Percentiles rank a stretch among this genome's conserved stretches.
These are phyloP conservation scores for Anthoceros angustus DNA, from an alignment of 225 moss, liverwort and hornwort genomes.

Conservation along the genomic window DNA sequence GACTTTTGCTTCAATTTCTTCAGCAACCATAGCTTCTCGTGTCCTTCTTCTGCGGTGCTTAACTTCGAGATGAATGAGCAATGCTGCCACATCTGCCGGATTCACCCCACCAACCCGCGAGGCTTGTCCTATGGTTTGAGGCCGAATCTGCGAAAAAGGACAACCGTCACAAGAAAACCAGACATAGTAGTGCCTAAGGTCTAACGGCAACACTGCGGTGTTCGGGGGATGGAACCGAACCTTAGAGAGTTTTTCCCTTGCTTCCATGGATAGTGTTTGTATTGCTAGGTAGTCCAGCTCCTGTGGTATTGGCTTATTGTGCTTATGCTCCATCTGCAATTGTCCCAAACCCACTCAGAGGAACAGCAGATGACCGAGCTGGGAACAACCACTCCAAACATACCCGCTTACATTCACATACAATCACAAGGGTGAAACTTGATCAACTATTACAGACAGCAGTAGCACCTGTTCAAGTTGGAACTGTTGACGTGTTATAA, in stretches of 20 bases:
- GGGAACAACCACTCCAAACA: no score
- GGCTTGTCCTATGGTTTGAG: slow-evolving; percentile 81
- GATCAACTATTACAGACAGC: no score
- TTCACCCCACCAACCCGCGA: slow-evolving; percentile 83
- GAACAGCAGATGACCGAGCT: background rate
- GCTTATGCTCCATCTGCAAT: slow-evolving; percentile 66
- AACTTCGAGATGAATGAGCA: slow-evolving; percentile 59
- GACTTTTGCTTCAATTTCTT: no score
- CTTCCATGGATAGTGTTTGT: slow-evolving; percentile 61
- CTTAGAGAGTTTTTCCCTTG: slow-evolving; percentile 79
- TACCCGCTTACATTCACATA: background rate
- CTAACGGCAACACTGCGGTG: background rate
- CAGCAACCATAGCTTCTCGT: background rate
- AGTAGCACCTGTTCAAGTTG: slow-evolving; percentile 63
- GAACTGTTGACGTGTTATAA: slow-evolving; percentile 64
- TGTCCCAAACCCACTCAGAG: background rate
- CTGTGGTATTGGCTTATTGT: slow-evolving; percentile 49
- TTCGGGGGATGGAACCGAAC: slow-evolving; percentile 11
- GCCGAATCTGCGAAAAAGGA: slow-evolving; percentile 43
- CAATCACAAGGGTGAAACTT: background rate
- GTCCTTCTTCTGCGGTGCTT: slow-evolving; percentile 25
- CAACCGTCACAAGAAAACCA: background rate
- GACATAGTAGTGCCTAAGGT: background rate
- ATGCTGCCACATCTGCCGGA: slow-evolving; percentile 73
- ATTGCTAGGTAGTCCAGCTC: slow-evolving; percentile 46